Evolutionary conservation across 768 basidiomycete species (phyloP).

Genomic region (Russula virescens): DNA sequence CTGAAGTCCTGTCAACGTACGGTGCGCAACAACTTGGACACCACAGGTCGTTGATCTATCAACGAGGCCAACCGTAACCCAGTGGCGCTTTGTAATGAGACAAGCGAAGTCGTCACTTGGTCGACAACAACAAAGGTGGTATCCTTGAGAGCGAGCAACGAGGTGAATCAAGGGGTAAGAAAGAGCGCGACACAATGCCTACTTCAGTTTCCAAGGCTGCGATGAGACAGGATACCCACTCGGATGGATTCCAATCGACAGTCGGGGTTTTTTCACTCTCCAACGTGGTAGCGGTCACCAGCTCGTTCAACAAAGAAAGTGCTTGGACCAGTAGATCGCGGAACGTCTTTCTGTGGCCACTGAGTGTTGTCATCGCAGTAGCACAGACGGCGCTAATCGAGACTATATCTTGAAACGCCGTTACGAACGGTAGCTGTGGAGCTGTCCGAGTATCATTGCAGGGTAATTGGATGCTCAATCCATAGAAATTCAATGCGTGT

Average conservation of each 20-base stretch:
- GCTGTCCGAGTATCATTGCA: slow-evolving; percentile 17
- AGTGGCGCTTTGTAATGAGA: slow-evolving; percentile 16
- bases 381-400: slow-evolving; percentile 45
- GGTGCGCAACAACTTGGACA: slow-evolving; percentile 53
- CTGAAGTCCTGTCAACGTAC: slow-evolving; percentile 30
- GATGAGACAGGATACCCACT: slow-evolving; percentile 59
- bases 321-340: slow-evolving; percentile 50
- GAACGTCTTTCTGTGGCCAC: slow-evolving; percentile 31
- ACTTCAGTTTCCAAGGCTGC: slow-evolving; percentile 53
- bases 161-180: background rate
- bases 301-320: slow-evolving; percentile 45
- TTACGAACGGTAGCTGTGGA: slow-evolving; percentile 46
- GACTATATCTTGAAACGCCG: slow-evolving; percentile 51
- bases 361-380: slow-evolving; percentile 16
- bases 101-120: slow-evolving; percentile 18
- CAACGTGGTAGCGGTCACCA: slow-evolving; percentile 41
- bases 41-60: slow-evolving; percentile 50
- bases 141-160: slow-evolving; percentile 10
- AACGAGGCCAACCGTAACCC: slow-evolving; percentile 22
- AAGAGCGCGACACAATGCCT: slow-evolving; percentile 17
- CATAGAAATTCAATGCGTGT: slow-evolving; percentile 44
- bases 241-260: slow-evolving; percentile 53
- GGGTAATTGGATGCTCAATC: slow-evolving; percentile 29
- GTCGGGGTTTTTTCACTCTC: slow-evolving; percentile 30
- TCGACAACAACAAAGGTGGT: slow-evolving; percentile 23